phyloP scores from a whole-genome alignment of 1,139 yeast species.

The Blastobotrys ciferrii region DNA sequence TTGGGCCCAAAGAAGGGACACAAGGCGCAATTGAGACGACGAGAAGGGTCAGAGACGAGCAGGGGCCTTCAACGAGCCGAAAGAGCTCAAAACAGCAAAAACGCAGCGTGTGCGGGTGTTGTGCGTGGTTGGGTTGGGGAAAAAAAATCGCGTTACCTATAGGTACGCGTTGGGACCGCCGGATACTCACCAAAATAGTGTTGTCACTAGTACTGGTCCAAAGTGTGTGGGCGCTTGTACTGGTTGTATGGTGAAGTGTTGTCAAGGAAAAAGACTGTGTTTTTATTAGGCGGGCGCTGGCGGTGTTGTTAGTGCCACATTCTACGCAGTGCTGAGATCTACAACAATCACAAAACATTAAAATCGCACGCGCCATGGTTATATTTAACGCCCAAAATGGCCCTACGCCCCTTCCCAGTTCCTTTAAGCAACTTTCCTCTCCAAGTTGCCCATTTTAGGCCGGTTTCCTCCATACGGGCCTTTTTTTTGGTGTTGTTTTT shows the following conservation, averaged over 20 bases:
- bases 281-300: slow-evolving; percentile 5
- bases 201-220: background rate
- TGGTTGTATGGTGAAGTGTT: slow-evolving; percentile 2
- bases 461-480: too few relatives aligned
- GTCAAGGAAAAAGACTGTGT: slow-evolving; percentile 5
- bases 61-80: background rate
- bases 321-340: background rate
- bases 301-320: slow-evolving; percentile 1
- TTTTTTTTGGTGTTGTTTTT: background rate
- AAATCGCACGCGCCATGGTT: too few relatives aligned
- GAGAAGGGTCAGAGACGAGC: slow-evolving; percentile 2
- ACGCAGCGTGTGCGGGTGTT: background rate
- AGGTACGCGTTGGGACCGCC: slow-evolving; percentile 6
- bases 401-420: too few relatives aligned
- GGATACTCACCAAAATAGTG: slow-evolving; percentile 3
- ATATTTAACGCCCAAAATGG: too few relatives aligned
- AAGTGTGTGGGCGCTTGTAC: background rate
- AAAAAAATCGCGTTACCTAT: slow-evolving; percentile 4
- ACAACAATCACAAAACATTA: background rate
- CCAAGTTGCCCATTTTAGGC: too few relatives aligned
- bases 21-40: background rate
- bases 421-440: too few relatives aligned
- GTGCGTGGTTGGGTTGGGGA: background rate
- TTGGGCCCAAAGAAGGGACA: background rate
- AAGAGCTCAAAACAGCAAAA: background rate